These are phyloP conservation scores for Dichotomopilus funicola DNA, from an alignment of 2,329 filamentous ascomycete genomes.

Conservation along the genomic window DNA sequence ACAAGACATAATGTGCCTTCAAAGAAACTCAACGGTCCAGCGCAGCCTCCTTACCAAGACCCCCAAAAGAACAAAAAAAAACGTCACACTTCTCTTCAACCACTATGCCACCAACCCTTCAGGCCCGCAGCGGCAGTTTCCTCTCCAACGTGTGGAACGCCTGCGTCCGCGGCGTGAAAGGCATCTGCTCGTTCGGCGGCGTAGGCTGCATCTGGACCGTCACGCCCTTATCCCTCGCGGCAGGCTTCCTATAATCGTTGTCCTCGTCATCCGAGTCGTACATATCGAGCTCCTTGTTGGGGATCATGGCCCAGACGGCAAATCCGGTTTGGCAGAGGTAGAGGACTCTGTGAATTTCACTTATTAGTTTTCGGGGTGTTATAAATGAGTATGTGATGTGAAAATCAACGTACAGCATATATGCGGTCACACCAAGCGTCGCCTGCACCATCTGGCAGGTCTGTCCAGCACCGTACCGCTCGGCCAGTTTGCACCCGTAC, in stretches of 20 bases:
- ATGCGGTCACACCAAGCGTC: slow-evolving; percentile 55
- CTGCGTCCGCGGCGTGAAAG: slow-evolving; percentile 60
- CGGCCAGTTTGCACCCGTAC: slow-evolving; percentile 54
- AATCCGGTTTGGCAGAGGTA: slow-evolving; percentile 55
- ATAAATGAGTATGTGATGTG: background rate
- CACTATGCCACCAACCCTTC: background rate
- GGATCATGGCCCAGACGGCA: slow-evolving; percentile 51
- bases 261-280: slow-evolving; percentile 38
- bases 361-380: background rate
- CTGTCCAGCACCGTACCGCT: slow-evolving; percentile 44
- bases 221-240: slow-evolving; percentile 25
- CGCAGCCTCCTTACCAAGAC: no score
- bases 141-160: slow-evolving; percentile 60
- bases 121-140: slow-evolving; percentile 43
- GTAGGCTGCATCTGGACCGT: slow-evolving; percentile 51
- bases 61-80: no score
- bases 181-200: slow-evolving; percentile 26
- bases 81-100: no score
- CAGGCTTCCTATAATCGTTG: slow-evolving; percentile 27
- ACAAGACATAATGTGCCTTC: no score
- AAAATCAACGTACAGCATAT: slow-evolving; percentile 58
- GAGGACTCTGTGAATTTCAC: slow-evolving; percentile 40
- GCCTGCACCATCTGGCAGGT: slow-evolving; percentile 64
- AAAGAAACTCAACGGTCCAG: no score
- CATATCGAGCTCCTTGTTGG: slow-evolving; percentile 48